Evolutionary conservation across 495 filamentous ascomycete genomes (phyloP), one percentile per base, ranked within the genome.

Genomic region (Neurospora africana): DNA sequence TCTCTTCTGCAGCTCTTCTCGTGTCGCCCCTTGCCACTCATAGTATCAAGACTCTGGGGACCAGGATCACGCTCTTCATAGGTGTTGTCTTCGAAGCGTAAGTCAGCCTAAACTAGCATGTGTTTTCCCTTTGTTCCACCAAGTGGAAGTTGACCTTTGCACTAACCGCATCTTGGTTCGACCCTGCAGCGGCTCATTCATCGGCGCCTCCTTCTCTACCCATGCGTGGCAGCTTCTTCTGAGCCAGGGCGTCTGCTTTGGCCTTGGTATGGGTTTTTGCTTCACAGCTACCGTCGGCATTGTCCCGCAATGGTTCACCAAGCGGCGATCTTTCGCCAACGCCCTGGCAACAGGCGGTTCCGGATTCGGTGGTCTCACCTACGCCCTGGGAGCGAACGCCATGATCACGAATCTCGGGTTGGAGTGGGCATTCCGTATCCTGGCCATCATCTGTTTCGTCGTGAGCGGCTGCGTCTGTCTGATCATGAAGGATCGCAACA

Each of bases 231-330:
- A 92, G 53, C 85, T 93, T 38, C 89, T 93, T 71, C 86, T 96
- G 4, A 88, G 86, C 69, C 92, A 95, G 78, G 93, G 92, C 11
- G 80, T 94, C 9, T 87, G 89, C 69, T 92, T 95, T 72, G 92
- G 93, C 36, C 78, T 89, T 53, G 93, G 91, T 0, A 87, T 94
- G 81, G 92, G 92, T 2, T 91, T 95, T 71, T 85, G 89, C 23
- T 97, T 93, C 79, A 91, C 90, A 9, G 85, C 88, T 27, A 90
- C 87, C 35, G 89, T 91, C 3, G 87, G 89, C 19, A 87, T 94
- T 17, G 84, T 91, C 1, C 88, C 92, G 3, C 92, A 95, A 75
- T 95, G 93, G 93, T 95, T 97, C 80, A 82, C 81, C 33, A 87
- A 87, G 38, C 85, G 86, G 6, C 86, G 91, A 17, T 89, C 88